Percentiles rank a stretch among this genome's conserved stretches.
These are phyloP conservation scores for Backusella westeae DNA, from an alignment of 192 early-diverging fungal species.

Conservation along the genomic window DNA sequence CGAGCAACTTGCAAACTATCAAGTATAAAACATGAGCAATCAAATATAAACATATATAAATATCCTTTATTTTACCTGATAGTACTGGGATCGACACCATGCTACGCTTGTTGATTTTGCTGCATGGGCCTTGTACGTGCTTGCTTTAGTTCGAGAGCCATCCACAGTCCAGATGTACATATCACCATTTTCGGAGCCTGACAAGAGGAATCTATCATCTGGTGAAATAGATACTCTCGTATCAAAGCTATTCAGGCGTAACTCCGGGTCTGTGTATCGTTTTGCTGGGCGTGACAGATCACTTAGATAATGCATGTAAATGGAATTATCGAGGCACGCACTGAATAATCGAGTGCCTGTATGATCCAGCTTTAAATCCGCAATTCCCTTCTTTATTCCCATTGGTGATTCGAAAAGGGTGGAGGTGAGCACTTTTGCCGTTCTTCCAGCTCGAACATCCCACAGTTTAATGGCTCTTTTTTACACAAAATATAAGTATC, in stretches of 20 bases:
- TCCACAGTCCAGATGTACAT: constrained; percentile 75
- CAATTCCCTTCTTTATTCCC: constrained; percentile 46
- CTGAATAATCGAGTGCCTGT: constrained; percentile 68
- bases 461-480: constrained; percentile 73
- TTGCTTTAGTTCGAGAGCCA: constrained; percentile 39
- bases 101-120: constrained; percentile 71
- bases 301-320: constrained; percentile 70
- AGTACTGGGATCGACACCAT: constrained; percentile 58
- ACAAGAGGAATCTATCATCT: constrained; percentile 67
- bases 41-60: background rate
- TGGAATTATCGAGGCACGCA: constrained; percentile 66
- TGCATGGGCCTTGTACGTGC: constrained; percentile 62
- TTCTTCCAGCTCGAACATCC: constrained; percentile 66
- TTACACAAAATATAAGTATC: background rate
- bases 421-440: constrained; percentile 37
- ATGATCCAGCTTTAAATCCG: constrained; percentile 62
- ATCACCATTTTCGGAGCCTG: constrained; percentile 63
- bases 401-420: constrained; percentile 34
- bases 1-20: constrained; percentile 70
- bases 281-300: constrained; percentile 47
- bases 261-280: constrained; percentile 54
- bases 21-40: background rate
- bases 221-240: constrained; percentile 67
- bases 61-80: constrained; percentile 40
- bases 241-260: constrained; percentile 65